Evolutionary conservation across 257 asterid genomes (phyloP).

Genomic region (Solanum neorickii): DNA sequence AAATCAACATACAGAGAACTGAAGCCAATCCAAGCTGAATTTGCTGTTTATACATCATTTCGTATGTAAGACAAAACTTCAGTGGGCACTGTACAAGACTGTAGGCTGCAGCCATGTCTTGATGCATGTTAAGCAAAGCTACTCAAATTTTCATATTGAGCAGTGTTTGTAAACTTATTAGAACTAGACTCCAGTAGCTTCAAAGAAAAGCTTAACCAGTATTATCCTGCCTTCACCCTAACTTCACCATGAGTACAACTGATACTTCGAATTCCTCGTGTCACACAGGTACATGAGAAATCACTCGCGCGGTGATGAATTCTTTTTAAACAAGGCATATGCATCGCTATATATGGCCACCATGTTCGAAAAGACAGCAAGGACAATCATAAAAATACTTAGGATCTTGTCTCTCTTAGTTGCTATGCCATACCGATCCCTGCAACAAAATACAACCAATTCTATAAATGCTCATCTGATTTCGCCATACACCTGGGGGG

Average conservation of each 20-base stretch:
- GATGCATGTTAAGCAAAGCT: conserved; percentile 11
- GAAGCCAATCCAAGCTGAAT: not conserved
- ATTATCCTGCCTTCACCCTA: not conserved
- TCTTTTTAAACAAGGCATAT: conserved; percentile 68
- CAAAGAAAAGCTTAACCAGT: not conserved
- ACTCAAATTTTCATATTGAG: conserved; percentile 33
- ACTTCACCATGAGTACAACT: conserved; percentile 1
- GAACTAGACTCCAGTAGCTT: not conserved
- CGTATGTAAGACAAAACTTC: not conserved
- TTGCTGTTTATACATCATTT: not conserved
- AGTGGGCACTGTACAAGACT: not conserved
- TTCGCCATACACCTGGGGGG: not conserved
- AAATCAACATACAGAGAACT: not conserved
- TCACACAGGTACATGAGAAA: not conserved
- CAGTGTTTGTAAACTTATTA: conserved; percentile 1
- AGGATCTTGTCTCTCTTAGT: conserved; percentile 65
- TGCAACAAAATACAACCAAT: conserved; percentile 20
- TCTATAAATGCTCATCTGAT: not conserved
- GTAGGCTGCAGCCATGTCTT: not conserved
- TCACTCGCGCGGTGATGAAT: conserved; percentile 45
- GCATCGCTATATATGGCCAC: conserved; percentile 94
- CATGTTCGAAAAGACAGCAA: conserved; percentile 77
- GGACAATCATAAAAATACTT: conserved; percentile 59
- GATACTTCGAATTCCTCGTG: not conserved
- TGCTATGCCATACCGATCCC: conserved; percentile 81